These are phyloP conservation scores for Clarireedia hainanense DNA, from an alignment of 2,329 filamentous ascomycete genomes.

Conservation along the genomic window DNA sequence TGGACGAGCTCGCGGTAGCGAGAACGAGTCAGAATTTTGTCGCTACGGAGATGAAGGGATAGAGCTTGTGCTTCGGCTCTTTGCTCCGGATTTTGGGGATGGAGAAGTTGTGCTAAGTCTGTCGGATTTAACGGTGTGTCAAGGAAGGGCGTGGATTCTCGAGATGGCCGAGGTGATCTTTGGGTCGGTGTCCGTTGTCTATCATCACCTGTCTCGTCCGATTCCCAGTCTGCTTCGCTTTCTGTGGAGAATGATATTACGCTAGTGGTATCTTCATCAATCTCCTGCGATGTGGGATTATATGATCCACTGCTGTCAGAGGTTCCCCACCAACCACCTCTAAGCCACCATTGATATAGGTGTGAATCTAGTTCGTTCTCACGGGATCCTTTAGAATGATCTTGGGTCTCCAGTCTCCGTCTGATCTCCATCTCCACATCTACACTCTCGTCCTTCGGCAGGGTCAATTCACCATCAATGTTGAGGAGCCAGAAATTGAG, in stretches of 20 bases:
- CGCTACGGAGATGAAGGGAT: slow-evolving; percentile 67
- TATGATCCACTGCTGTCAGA: slow-evolving; percentile 78
- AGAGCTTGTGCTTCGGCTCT: slow-evolving; percentile 74
- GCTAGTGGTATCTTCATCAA: slow-evolving; percentile 70
- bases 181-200: slow-evolving; percentile 69
- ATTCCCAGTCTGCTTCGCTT: slow-evolving; percentile 40
- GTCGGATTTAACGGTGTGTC: slow-evolving; percentile 57
- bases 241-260: slow-evolving; percentile 53
- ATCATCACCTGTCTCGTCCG: slow-evolving; percentile 33
- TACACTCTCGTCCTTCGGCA: slow-evolving; percentile 55
- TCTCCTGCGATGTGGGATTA: slow-evolving; percentile 43
- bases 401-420: slow-evolving; percentile 43
- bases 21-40: slow-evolving; percentile 72
- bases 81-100: slow-evolving; percentile 71
- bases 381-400: slow-evolving; percentile 36
- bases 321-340: slow-evolving; percentile 77
- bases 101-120: slow-evolving; percentile 71
- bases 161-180: slow-evolving; percentile 42
- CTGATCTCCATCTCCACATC: slow-evolving; percentile 79
- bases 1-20: slow-evolving; percentile 63
- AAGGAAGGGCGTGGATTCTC: slow-evolving; percentile 48
- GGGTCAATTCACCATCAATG: slow-evolving; percentile 43
- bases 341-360: slow-evolving; percentile 78
- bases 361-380: slow-evolving; percentile 65
- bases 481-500: slow-evolving; percentile 47